phyloP scores from a whole-genome alignment of 2,329 filamentous ascomycete species.

The Alternaria consortialis region DNA sequence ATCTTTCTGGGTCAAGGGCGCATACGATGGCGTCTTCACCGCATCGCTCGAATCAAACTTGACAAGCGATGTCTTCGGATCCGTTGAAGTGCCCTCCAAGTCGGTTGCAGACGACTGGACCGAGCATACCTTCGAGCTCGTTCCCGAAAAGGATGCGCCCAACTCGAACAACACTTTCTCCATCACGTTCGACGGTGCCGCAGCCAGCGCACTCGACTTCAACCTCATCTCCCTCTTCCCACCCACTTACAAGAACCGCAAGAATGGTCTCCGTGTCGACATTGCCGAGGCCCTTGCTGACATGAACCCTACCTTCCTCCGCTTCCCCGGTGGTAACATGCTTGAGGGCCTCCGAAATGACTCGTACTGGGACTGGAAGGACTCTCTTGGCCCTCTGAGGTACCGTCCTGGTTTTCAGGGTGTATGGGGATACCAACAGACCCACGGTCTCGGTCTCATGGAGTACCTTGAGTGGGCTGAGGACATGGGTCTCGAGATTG shows the following conservation, averaged over 20 bases:
- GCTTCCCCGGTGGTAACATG: conserved; percentile 64
- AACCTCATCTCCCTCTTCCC: conserved; percentile 64
- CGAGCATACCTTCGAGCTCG: conserved; percentile 53
- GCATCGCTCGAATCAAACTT: conserved; percentile 53
- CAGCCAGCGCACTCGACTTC: conserved; percentile 52
- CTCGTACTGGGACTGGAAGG: conserved; percentile 56
- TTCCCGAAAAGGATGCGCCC: conserved; percentile 49
- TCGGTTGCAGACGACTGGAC: conserved; percentile 50
- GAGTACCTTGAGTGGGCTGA: conserved; percentile 61
- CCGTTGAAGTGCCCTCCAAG: conserved; percentile 39
- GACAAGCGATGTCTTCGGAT: conserved; percentile 54
- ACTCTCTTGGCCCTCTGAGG: conserved; percentile 59
- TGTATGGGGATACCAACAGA: conserved; percentile 58
- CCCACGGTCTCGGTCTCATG: conserved; percentile 56
- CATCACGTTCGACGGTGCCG: conserved; percentile 57
- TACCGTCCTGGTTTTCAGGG: conserved; percentile 58
- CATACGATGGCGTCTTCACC: conserved; percentile 49
- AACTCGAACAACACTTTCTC: conserved; percentile 62
- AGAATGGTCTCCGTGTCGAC: conserved; percentile 62
- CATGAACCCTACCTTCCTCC: conserved; percentile 57
- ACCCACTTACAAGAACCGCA: conserved; percentile 62
- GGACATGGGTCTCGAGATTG: conserved; percentile 55
- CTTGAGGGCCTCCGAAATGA: conserved; percentile 42
- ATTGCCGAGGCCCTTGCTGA: conserved; percentile 58
- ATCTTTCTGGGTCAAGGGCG: conserved; percentile 60